Evolutionary conservation across 495 filamentous ascomycete species (phyloP).

Genomic region (Aspergillus asperescens): DNA sequence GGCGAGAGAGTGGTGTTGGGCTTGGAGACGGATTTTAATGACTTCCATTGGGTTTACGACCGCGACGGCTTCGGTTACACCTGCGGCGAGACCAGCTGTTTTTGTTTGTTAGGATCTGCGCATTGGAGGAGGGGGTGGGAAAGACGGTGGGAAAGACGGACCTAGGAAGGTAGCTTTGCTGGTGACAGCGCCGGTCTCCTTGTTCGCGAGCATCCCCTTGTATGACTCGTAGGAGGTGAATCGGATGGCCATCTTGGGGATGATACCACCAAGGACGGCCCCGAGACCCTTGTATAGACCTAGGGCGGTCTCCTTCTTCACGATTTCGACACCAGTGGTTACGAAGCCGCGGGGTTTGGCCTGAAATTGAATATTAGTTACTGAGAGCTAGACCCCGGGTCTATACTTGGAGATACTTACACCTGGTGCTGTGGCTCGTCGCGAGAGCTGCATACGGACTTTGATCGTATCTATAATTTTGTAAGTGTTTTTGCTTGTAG

Average conservation of each 20-base stretch:
- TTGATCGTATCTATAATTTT: constrained; percentile 78
- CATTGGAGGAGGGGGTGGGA: neutral
- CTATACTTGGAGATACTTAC: constrained; percentile 38
- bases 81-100: constrained; percentile 79
- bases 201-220: constrained; percentile 73
- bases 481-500: neutral
- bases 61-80: constrained; percentile 91
- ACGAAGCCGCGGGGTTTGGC: constrained; percentile 81
- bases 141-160: constrained; percentile 29
- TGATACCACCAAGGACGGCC: constrained; percentile 91
- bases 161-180: constrained; percentile 78
- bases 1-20: constrained; percentile 91
- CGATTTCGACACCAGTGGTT: constrained; percentile 79
- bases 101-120: neutral
- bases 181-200: constrained; percentile 61
- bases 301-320: constrained; percentile 80
- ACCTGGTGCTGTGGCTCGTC: constrained; percentile 75
- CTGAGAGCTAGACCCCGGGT: neutral
- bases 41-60: constrained; percentile 99
- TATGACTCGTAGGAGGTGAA: constrained; percentile 98
- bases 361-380: constrained; percentile 33
- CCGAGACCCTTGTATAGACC: constrained; percentile 96
- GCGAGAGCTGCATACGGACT: constrained; percentile 98
- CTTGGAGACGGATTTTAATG: constrained; percentile 95
- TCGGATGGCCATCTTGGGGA: constrained; percentile 99